Evolutionary conservation across 2,329 filamentous ascomycete genomes (phyloP).

Genomic region (Metarhizium anisopliae): DNA sequence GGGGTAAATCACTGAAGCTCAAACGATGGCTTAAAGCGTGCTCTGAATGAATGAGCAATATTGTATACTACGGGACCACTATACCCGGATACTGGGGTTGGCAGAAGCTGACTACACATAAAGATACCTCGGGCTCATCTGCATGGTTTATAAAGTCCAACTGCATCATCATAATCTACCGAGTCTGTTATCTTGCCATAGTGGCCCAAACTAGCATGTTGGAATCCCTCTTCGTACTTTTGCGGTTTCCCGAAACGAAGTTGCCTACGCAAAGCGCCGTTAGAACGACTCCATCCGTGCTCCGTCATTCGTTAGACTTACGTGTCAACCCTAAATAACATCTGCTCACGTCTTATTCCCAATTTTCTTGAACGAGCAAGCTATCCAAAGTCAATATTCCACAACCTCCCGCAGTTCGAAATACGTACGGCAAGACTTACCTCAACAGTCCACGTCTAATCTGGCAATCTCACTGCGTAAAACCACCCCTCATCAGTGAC

Average conservation of each 20-base stretch:
- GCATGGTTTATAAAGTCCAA: background rate
- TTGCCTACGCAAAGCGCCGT: background rate
- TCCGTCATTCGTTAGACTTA: background rate
- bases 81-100: background rate
- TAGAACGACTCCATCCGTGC: background rate
- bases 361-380: background rate
- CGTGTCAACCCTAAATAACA: background rate
- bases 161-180: background rate
- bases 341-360: background rate
- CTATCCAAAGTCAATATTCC: background rate
- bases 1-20: too few relatives aligned
- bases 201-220: background rate
- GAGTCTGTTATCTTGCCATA: background rate
- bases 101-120: background rate
- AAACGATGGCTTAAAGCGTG: too few relatives aligned
- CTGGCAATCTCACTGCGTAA: constrained; percentile 48
- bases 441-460: constrained; percentile 11
- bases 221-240: background rate
- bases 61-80: background rate
- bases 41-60: background rate
- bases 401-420: background rate
- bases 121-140: background rate
- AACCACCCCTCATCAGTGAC: constrained; percentile 48
- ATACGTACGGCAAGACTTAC: background rate
- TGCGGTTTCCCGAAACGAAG: background rate